A percentile compares a stretch with the other conserved stretches of the same genome.
These are phyloP conservation scores for Ustilago curta DNA, from an alignment of 1,284 basidiomycete genomes.

Conservation along the genomic window DNA sequence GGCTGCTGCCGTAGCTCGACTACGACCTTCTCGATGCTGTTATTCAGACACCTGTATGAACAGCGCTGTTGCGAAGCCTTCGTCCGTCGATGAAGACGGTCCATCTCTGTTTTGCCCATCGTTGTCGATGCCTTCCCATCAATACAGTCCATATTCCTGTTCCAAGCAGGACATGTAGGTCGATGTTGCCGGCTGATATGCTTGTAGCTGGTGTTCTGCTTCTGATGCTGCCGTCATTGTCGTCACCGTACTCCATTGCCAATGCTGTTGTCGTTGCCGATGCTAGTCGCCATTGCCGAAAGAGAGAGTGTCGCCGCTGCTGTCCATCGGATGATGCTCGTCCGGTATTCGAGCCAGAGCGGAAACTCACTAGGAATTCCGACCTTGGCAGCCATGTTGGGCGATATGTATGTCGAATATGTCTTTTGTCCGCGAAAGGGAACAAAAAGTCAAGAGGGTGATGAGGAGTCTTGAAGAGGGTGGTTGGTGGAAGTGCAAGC, in stretches of 20 bases:
- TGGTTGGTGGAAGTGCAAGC: constrained; percentile 46
- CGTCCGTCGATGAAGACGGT: neutral
- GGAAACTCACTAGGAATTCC: constrained; percentile 65
- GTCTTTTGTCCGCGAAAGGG: constrained; percentile 48
- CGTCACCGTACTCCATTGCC: neutral
- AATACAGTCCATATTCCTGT: neutral
- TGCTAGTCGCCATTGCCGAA: constrained; percentile 10
- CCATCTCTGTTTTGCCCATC: neutral
- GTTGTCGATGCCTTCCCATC: neutral
- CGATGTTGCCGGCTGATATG: neutral
- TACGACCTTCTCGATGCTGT: neutral
- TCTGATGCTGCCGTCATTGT: neutral
- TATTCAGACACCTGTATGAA: neutral
- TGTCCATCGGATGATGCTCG: constrained; percentile 6
- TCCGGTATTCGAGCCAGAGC: constrained; percentile 14
- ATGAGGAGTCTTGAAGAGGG: constrained; percentile 47
- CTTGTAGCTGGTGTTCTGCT: neutral
- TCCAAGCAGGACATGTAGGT: neutral
- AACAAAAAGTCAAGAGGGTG: constrained; percentile 40
- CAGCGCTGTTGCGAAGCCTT: neutral
- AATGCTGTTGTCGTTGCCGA: neutral
- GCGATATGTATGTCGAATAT: constrained; percentile 40
- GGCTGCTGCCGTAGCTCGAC: neutral
- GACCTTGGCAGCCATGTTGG: constrained; percentile 62
- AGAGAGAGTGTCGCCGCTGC: constrained; percentile 26